Percentiles rank a stretch among this genome's conserved stretches.
These are phyloP conservation scores for Aschersonia sp. DNA, from an alignment of 2,329 filamentous ascomycete species.

Conservation along the genomic window DNA sequence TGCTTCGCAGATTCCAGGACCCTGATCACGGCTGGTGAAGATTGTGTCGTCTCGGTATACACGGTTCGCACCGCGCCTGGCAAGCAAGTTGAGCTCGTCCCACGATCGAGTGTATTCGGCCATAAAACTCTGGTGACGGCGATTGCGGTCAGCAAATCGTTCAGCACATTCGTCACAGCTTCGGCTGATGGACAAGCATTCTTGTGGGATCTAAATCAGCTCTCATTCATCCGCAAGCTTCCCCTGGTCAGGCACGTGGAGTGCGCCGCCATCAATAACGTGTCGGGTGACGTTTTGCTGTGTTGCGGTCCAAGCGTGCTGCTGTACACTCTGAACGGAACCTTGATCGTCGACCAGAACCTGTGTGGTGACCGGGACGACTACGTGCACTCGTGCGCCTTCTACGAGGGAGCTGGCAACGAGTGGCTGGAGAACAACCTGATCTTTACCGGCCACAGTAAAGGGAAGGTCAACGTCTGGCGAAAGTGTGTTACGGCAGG, in stretches of 20 bases:
- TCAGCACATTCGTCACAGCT: slow-evolving; percentile 76
- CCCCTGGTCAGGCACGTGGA: slow-evolving; percentile 44
- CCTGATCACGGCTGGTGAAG: slow-evolving; percentile 79
- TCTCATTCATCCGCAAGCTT: slow-evolving; percentile 70
- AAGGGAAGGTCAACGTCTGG: slow-evolving; percentile 74
- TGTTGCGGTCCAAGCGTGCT: slow-evolving; percentile 63
- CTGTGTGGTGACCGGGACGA: slow-evolving; percentile 62
- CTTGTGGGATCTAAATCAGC: slow-evolving; percentile 87
- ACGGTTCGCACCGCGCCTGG: slow-evolving; percentile 47
- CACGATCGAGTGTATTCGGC: slow-evolving; percentile 72
- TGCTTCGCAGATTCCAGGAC: slow-evolving; percentile 82
- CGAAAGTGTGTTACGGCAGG: slow-evolving; percentile 39
- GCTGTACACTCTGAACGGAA: slow-evolving; percentile 80
- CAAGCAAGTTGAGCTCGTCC: slow-evolving; percentile 65
- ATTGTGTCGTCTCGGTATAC: slow-evolving; percentile 84
- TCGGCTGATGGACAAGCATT: slow-evolving; percentile 71
- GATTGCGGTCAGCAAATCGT: slow-evolving; percentile 74
- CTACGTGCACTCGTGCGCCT: slow-evolving; percentile 67
- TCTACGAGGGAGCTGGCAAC: slow-evolving; percentile 81
- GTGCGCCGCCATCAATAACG: slow-evolving; percentile 77
- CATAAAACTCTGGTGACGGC: slow-evolving; percentile 73
- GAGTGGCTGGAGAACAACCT: slow-evolving; percentile 85
- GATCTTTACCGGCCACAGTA: slow-evolving; percentile 76
- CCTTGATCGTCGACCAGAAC: slow-evolving; percentile 66
- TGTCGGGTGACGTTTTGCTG: slow-evolving; percentile 78